A percentile compares a stretch with the other conserved stretches of the same genome.
Conservation (phyloP, 345 rosid species). For the Corchorus capsularis region DNA sequence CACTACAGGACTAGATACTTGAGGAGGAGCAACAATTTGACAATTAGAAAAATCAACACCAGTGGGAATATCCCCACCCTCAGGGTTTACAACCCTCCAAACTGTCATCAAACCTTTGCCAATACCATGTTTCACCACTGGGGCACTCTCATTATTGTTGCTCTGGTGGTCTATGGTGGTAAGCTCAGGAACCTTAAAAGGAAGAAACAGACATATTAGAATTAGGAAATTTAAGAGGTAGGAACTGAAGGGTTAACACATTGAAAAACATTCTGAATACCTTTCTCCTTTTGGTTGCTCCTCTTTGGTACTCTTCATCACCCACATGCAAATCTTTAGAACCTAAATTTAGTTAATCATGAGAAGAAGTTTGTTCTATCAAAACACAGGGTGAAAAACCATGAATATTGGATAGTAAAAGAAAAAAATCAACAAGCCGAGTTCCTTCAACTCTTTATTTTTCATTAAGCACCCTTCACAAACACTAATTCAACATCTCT, state of each 20-base stretch:
- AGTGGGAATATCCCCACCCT: conserved; percentile 53
- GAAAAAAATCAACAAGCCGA: neutral
- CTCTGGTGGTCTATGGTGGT: conserved; percentile 25
- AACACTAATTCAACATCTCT: neutral
- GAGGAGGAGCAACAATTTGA: conserved; percentile 28
- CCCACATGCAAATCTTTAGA: conserved; percentile 36
- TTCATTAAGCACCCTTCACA: neutral
- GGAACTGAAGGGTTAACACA: conserved; percentile 6
- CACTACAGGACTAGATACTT: conserved; percentile 24
- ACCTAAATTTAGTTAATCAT: conserved; percentile 41
- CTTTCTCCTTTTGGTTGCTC: conserved; percentile 65
- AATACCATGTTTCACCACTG: conserved; percentile 76
- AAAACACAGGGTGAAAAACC: neutral
- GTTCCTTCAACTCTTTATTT: neutral
- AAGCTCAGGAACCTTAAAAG: conserved; percentile 37
- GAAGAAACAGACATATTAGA: conserved; percentile 19
- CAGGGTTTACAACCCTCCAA: conserved; percentile 76
- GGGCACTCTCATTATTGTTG: conserved; percentile 28
- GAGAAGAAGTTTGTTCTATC: neutral
- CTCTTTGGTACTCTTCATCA: conserved; percentile 41
- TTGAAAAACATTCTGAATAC: conserved; percentile 36
- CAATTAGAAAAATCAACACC: conserved; percentile 44
- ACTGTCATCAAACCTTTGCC: conserved; percentile 97
- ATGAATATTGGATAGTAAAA: neutral
- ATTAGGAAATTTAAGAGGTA: neutral